Conservation (phyloP, 805 yeast genomes). For the Tetrapisispora taiwanensis region DNA sequence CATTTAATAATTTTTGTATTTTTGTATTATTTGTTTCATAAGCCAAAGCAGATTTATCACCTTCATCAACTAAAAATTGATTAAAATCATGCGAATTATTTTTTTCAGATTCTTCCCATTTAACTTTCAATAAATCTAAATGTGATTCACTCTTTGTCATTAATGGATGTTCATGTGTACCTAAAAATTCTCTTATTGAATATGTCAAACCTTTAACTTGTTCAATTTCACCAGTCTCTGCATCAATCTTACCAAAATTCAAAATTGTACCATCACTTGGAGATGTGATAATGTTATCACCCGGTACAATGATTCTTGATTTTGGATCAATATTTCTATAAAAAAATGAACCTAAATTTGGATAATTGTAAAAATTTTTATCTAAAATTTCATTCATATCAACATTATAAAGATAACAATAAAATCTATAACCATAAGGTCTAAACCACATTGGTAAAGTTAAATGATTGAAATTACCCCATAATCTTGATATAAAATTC, state of each 20-base stretch:
- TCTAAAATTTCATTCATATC: slow-evolving; percentile 83
- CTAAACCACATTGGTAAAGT: slow-evolving; percentile 84
- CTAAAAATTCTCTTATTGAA: slow-evolving; percentile 78
- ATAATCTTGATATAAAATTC: slow-evolving; percentile 79
- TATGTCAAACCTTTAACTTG: slow-evolving; percentile 96
- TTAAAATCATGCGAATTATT: slow-evolving; percentile 11
- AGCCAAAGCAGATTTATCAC: slow-evolving; percentile 50
- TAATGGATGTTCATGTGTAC: slow-evolving; percentile 36
- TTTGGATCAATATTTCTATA: slow-evolving; percentile 74
- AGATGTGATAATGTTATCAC: slow-evolving; percentile 53
- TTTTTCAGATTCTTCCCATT: slow-evolving; percentile 6
- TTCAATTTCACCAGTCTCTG: slow-evolving; percentile 75
- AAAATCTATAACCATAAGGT: slow-evolving; percentile 68
- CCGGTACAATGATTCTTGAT: slow-evolving; percentile 59
- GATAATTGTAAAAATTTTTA: slow-evolving; percentile 62
- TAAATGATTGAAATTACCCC: slow-evolving; percentile 86
- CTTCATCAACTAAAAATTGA: slow-evolving; percentile 45
- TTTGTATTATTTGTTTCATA: slow-evolving; percentile 23
- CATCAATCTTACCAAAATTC: slow-evolving; percentile 63
- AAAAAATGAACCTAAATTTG: slow-evolving; percentile 82
- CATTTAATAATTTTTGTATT: slow-evolving; percentile 33
- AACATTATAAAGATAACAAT: slow-evolving; percentile 75
- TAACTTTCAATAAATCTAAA: slow-evolving; percentile 14
- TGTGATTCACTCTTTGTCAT: slow-evolving; percentile 17
- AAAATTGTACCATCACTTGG: slow-evolving; percentile 92